phyloP scores from a whole-genome alignment of 805 yeast genomes.

The Yarrowia sp. region DNA sequence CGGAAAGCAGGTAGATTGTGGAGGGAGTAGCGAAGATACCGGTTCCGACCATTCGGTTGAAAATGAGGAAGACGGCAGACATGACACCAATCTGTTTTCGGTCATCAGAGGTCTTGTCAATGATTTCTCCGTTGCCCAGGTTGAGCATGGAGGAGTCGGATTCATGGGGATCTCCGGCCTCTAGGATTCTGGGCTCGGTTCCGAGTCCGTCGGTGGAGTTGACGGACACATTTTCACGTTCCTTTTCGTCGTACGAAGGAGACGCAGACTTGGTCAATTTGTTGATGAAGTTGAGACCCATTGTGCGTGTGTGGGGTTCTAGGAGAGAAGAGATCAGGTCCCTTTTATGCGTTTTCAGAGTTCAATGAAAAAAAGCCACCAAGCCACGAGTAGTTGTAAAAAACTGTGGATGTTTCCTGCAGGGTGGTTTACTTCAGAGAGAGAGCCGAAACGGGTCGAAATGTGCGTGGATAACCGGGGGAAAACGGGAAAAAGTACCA shows the following conservation, averaged over 20 bases:
- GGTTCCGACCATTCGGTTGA: conserved; percentile 71
- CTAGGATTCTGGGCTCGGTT: conserved; percentile 3
- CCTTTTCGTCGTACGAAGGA: conserved; percentile 9
- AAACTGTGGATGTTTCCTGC: background rate
- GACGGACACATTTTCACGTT: background rate
- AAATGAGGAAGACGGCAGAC: conserved; percentile 61
- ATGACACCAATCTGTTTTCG: conserved; percentile 45
- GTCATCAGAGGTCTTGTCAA: conserved; percentile 19
- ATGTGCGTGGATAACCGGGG: background rate
- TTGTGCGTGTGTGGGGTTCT: background rate
- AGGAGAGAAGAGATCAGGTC: background rate
- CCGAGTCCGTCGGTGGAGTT: conserved; percentile 9
- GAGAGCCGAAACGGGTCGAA: no score
- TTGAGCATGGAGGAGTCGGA: conserved; percentile 18
- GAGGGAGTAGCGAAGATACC: conserved; percentile 74
- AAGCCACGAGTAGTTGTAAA: background rate
- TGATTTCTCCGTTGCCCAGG: conserved; percentile 17
- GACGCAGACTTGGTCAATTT: conserved; percentile 12
- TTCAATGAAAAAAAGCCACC: conserved; percentile 11
- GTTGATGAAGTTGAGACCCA: conserved; percentile 23
- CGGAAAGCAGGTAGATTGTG: conserved; percentile 50
- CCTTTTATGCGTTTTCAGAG: background rate
- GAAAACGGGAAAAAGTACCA: background rate
- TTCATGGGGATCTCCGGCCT: conserved; percentile 5
- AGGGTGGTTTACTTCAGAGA: no score